A percentile compares a stretch with the other conserved stretches of the same genome.
Evolutionary conservation across 1,139 yeast genomes (phyloP).

Genomic region (Saccharomycopsis hybrid): DNA sequence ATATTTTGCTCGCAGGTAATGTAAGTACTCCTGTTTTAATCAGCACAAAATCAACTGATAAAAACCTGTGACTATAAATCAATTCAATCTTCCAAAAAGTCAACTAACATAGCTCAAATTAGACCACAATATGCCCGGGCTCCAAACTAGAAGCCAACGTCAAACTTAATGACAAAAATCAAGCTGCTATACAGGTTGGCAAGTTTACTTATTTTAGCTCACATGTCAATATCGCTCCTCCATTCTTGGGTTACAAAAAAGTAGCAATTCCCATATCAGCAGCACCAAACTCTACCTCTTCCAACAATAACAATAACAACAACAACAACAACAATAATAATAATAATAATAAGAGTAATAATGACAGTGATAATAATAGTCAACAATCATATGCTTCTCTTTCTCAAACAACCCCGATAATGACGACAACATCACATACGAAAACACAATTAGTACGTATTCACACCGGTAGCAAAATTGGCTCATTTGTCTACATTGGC

Average conservation of each 20-base stretch:
- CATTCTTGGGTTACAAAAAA: constrained; percentile 23
- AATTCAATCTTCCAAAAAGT: no score
- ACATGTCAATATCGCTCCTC: constrained; percentile 32
- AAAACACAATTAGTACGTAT: constrained; percentile 9
- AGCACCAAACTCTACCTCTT: no score
- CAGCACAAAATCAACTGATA: no score
- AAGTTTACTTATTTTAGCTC: constrained; percentile 38
- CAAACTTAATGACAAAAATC: constrained; percentile 24
- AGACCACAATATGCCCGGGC: constrained; percentile 30
- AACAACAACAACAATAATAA: constrained; percentile 22
- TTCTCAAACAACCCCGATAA: no score
- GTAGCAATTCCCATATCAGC: no score
- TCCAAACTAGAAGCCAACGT: constrained; percentile 38
- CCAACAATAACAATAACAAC: neutral
- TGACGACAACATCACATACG: no score
- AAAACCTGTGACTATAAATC: no score
- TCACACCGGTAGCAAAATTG: constrained; percentile 40
- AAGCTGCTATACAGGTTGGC: constrained; percentile 45
- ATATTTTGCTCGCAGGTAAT: constrained; percentile 42
- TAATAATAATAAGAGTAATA: no score
- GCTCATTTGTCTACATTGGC: constrained; percentile 55
- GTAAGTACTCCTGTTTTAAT: no score
- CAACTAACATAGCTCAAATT: constrained; percentile 9
- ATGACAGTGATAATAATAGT: no score
- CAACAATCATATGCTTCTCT: no score